Evolutionary conservation across 805 yeast genomes (phyloP), one percentile per base, ranked within the genome.

Genomic region (Pichia manshurica): DNA sequence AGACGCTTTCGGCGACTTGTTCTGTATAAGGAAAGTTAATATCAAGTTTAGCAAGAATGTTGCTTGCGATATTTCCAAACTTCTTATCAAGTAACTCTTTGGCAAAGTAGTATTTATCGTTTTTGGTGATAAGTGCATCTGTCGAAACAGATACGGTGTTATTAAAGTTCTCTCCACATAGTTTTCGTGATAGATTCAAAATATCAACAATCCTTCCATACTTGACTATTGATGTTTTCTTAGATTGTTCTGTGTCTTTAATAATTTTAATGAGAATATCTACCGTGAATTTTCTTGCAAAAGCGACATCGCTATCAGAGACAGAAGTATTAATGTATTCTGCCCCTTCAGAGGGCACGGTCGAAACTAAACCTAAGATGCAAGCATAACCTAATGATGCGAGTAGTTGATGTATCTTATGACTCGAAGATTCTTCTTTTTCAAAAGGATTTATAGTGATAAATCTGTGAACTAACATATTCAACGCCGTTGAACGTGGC

Each of bases 401-500:
- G 4, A 88, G 71, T 0, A 80, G 70, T 19, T 67, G 66, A 53
- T 77, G 72, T 65, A 95, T 68, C 48, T 75, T 75, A 29, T 51
- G 62, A 40, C 72, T 68, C 12, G 64, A 54, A n/a, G 66, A 51
- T 20, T 59, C 57, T 3, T 65, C 63, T 1, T 63, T 61, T 9
- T 60, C 69, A 34, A 68, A 68, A 54, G 66, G 69, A n/a, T 74
- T 69, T 2, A 81, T 72, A 3, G 84, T 80, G 2, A 89, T 63
- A 42, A 90, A 71, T 57, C 84, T 89, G 60, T 87, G 89, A 16
- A 89, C 64, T 50, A 89, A 74, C 55, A 86, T 79, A 60, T 88
- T 87, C 51, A 90, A 64, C 1, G 91, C 82, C 0, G 95, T 84
- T 0, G 87, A 72, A 25, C 91, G 73, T 2, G 95, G 95, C 57